These are phyloP conservation scores for Cotoneaster glaucophyllus DNA, from an alignment of 306 rosid genomes.

Conservation along the genomic window DNA sequence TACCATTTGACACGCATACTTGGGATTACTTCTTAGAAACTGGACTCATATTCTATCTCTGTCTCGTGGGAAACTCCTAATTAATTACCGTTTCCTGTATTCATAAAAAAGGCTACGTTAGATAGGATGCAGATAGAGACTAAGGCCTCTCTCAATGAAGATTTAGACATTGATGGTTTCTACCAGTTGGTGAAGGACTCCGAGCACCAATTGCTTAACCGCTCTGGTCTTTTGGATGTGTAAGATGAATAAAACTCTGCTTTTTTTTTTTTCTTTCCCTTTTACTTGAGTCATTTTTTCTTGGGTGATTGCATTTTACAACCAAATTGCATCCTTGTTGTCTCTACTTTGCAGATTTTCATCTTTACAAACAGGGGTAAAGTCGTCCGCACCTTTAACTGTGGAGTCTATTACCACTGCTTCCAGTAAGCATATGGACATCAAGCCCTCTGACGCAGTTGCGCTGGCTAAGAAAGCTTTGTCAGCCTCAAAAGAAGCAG, in stretches of 20 bases:
- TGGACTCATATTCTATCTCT: not conserved
- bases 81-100: slow-evolving; percentile 19
- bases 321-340: slow-evolving; percentile 9
- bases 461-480: slow-evolving; percentile 69
- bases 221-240: slow-evolving; percentile 56
- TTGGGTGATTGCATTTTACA: slow-evolving; percentile 2
- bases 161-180: slow-evolving; percentile 16
- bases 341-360: slow-evolving; percentile 44
- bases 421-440: slow-evolving; percentile 24
- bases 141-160: slow-evolving; percentile 34
- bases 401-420: slow-evolving; percentile 16
- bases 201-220: slow-evolving; percentile 46
- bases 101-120: slow-evolving; percentile 41
- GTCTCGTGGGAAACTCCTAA: slow-evolving; percentile 4
- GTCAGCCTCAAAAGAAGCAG: slow-evolving; percentile 69
- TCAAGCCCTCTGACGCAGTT: slow-evolving; percentile 31
- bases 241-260: slow-evolving; percentile 38
- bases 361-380: slow-evolving; percentile 30
- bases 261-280: not conserved
- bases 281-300: not conserved
- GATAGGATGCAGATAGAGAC: slow-evolving; percentile 41
- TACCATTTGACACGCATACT: not conserved
- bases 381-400: slow-evolving; percentile 18
- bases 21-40: not conserved
- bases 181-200: slow-evolving; percentile 42